Conservation (phyloP, 2,329 filamentous ascomycete genomes). For the Acephala macrosclerotiorum region DNA sequence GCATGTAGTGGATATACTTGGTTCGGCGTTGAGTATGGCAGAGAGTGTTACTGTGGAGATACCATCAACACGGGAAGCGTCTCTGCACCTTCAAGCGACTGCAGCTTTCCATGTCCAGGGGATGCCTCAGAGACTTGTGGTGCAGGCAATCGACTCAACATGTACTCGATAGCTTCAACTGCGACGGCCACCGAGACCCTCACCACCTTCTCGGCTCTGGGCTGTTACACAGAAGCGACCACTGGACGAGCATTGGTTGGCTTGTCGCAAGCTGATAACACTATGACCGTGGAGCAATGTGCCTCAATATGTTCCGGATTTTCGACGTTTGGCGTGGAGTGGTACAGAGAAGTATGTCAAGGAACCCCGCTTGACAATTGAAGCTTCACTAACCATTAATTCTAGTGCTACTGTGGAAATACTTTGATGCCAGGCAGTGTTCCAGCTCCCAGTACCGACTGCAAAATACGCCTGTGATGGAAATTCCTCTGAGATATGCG, state of each 20-base stretch:
- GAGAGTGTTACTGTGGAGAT: slow-evolving; percentile 34
- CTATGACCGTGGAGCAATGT: slow-evolving; percentile 1
- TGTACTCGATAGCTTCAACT: not conserved
- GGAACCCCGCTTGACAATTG: not conserved
- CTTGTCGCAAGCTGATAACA: not conserved
- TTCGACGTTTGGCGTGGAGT: not conserved
- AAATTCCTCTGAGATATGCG: not conserved
- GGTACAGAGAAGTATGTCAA: not conserved
- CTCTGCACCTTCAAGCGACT: not conserved
- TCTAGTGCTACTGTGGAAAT: slow-evolving; percentile 7
- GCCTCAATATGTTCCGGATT: not conserved
- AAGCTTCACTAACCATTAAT: not conserved
- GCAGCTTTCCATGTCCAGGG: not conserved
- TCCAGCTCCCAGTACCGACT: not conserved
- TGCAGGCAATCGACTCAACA: not conserved
- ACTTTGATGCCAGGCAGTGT: not conserved
- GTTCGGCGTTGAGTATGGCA: slow-evolving; percentile 31
- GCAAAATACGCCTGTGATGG: slow-evolving; percentile 6
- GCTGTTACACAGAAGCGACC: not conserved
- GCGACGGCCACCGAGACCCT: not conserved
- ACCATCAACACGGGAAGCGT: not conserved
- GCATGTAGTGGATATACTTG: slow-evolving; percentile 28
- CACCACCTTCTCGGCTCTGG: not conserved
- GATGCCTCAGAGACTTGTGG: not conserved
- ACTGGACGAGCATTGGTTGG: not conserved